Conservation (phyloP, 2,329 filamentous ascomycete species). For the Venturia nashicola region DNA sequence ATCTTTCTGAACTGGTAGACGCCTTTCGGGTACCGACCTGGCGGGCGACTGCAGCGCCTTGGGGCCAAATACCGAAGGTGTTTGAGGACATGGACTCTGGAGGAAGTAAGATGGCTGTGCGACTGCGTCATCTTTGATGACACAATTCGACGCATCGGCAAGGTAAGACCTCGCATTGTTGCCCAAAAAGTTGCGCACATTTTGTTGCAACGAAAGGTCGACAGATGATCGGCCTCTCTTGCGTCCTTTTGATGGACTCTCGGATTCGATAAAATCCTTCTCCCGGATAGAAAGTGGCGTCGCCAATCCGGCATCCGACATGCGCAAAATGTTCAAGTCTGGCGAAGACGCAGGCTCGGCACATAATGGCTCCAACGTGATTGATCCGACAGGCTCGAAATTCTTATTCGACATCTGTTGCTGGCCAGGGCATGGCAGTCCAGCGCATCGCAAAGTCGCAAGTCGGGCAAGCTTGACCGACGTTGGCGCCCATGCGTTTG, state of each 20-base stretch:
- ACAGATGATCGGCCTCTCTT: slow-evolving; percentile 53
- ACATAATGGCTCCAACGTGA: slow-evolving; percentile 4
- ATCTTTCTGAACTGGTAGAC: slow-evolving; percentile 32
- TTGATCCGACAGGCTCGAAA: neutral
- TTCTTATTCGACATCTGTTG: slow-evolving; percentile 1
- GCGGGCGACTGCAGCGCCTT: slow-evolving; percentile 28
- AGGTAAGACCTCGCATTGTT: slow-evolving; percentile 7
- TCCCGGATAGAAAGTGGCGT: neutral
- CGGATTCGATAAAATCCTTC: slow-evolving; percentile 19
- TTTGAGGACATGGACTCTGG: slow-evolving; percentile 13
- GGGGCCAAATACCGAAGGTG: slow-evolving; percentile 14
- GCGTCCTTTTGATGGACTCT: slow-evolving; percentile 24
- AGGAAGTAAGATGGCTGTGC: slow-evolving; percentile 21
- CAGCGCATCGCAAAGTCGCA: slow-evolving; percentile 30
- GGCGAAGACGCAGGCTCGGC: slow-evolving; percentile 5
- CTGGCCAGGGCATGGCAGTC: slow-evolving; percentile 7
- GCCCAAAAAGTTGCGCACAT: slow-evolving; percentile 51
- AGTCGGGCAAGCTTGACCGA: slow-evolving; percentile 35
- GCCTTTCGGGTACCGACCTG: slow-evolving; percentile 26
- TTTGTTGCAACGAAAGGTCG: slow-evolving; percentile 51
- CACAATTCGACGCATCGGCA: slow-evolving; percentile 6
- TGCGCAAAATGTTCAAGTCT: slow-evolving; percentile 11
- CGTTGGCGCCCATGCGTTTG: slow-evolving; percentile 38
- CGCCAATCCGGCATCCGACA: slow-evolving; percentile 9
- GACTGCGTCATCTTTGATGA: slow-evolving; percentile 24